These are phyloP conservation scores for Fusarium miscanthi DNA, from an alignment of 2,329 filamentous ascomycete species.

Conservation along the genomic window DNA sequence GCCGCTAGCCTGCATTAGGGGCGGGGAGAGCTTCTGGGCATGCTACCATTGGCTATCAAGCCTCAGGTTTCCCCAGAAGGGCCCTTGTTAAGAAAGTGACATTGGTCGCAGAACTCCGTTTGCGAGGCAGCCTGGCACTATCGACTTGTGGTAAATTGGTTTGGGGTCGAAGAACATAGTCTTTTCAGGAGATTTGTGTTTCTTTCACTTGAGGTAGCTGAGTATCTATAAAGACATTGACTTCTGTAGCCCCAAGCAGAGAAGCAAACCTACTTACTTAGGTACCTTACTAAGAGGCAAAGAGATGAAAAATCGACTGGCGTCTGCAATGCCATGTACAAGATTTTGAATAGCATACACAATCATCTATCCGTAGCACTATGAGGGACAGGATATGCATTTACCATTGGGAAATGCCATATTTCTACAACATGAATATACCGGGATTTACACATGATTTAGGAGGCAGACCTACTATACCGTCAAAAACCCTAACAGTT, in stretches of 20 bases:
- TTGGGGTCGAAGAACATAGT: neutral
- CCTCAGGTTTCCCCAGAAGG: slow-evolving; percentile 31
- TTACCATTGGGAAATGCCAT: neutral
- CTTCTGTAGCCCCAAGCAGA: neutral
- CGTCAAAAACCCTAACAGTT: neutral
- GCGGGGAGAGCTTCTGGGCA: slow-evolving; percentile 15
- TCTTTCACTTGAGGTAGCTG: neutral
- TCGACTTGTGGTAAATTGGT: neutral
- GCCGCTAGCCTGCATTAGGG: slow-evolving; percentile 30
- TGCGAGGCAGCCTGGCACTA: slow-evolving; percentile 24
- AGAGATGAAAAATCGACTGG: neutral
- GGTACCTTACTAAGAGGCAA: neutral
- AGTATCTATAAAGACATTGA: neutral
- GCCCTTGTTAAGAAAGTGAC: slow-evolving; percentile 22
- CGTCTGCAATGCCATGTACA: neutral
- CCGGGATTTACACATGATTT: neutral
- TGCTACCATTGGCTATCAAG: slow-evolving; percentile 22
- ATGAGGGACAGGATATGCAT: neutral
- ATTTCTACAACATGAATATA: neutral
- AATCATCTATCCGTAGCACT: neutral
- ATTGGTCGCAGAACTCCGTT: slow-evolving; percentile 15
- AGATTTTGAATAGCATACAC: neutral
- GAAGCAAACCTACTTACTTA: neutral
- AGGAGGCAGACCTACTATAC: neutral
- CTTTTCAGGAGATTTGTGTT: neutral